Evolutionary conservation across 2,329 filamentous ascomycete species (phyloP).

Genomic region (Colletotrichum incanum): DNA sequence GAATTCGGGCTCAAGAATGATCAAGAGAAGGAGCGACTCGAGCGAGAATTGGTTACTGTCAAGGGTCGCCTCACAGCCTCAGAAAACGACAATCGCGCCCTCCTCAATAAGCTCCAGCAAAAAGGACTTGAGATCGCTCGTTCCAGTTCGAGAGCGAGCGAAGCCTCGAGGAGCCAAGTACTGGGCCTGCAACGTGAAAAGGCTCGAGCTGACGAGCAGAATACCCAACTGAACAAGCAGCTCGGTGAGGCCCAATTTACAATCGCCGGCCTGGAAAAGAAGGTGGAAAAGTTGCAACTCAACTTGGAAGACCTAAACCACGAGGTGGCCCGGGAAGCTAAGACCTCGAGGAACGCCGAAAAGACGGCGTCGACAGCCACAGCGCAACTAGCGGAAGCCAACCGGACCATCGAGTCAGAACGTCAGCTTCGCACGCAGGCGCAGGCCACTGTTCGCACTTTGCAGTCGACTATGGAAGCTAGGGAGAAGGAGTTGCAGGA

Average conservation of each 20-base stretch:
- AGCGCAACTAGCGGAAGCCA: slow-evolving; percentile 89
- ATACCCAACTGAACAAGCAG: slow-evolving; percentile 84
- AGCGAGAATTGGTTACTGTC: slow-evolving; percentile 91
- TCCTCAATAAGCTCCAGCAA: slow-evolving; percentile 98
- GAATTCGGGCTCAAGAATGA: slow-evolving; percentile 92
- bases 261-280: slow-evolving; percentile 90
- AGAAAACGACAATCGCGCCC: slow-evolving; percentile 93
- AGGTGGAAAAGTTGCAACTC: slow-evolving; percentile 91
- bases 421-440: slow-evolving; percentile 87
- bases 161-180: slow-evolving; percentile 85
- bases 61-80: slow-evolving; percentile 92
- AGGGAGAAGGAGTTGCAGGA: slow-evolving; percentile 87
- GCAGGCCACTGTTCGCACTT: slow-evolving; percentile 85
- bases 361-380: slow-evolving; percentile 86
- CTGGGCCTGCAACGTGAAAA: slow-evolving; percentile 87
- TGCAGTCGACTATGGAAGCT: slow-evolving; percentile 84
- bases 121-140: slow-evolving; percentile 97
- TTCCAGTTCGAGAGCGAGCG: slow-evolving; percentile 87
- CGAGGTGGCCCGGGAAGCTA: slow-evolving; percentile 90
- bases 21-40: slow-evolving; percentile 92
- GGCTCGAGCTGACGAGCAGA: slow-evolving; percentile 85
- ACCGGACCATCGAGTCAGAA: slow-evolving; percentile 92
- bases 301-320: slow-evolving; percentile 94
- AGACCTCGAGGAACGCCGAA: slow-evolving; percentile 90
- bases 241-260: slow-evolving; percentile 88